Evolutionary conservation across 371 early-diverging fungal species (phyloP).

Genomic region (Saksenaea vasiformis): DNA sequence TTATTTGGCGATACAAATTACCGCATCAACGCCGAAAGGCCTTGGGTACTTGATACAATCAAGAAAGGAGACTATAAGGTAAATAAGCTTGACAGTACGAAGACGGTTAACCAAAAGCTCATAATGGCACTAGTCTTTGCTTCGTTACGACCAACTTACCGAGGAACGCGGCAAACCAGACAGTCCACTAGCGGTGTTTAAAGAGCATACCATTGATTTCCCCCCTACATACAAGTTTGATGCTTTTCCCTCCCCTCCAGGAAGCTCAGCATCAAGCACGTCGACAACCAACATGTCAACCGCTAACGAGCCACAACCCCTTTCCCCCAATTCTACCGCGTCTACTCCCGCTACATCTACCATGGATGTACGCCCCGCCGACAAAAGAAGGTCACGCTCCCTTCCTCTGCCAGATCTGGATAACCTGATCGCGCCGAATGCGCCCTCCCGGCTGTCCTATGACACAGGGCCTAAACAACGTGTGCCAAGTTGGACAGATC

Average conservation of each 20-base stretch:
- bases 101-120: too few species aligned
- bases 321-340: neutral
- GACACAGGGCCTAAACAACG: constrained; percentile 83
- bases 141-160: constrained; percentile 65
- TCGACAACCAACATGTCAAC: constrained; percentile 6
- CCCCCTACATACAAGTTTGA: constrained; percentile 90
- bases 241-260: constrained; percentile 17
- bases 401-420: neutral
- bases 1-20: constrained; percentile 85
- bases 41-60: constrained; percentile 55
- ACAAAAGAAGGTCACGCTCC: neutral
- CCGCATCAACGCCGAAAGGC: constrained; percentile 63
- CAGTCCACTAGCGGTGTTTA: constrained; percentile 61
- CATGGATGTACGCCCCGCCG: neutral
- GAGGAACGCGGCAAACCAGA: constrained; percentile 45
- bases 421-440: constrained; percentile 1
- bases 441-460: constrained; percentile 38
- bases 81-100: constrained; percentile 2
- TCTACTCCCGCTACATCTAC: constrained; percentile 2
- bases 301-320: neutral
- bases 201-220: constrained; percentile 82
- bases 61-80: constrained; percentile 49
- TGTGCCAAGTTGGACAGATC: constrained; percentile 91
- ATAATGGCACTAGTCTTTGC: constrained; percentile 53
- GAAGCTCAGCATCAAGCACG: neutral